Evolutionary conservation across 306 rosid species (phyloP).

Genomic region (Quercus agrifolia): DNA sequence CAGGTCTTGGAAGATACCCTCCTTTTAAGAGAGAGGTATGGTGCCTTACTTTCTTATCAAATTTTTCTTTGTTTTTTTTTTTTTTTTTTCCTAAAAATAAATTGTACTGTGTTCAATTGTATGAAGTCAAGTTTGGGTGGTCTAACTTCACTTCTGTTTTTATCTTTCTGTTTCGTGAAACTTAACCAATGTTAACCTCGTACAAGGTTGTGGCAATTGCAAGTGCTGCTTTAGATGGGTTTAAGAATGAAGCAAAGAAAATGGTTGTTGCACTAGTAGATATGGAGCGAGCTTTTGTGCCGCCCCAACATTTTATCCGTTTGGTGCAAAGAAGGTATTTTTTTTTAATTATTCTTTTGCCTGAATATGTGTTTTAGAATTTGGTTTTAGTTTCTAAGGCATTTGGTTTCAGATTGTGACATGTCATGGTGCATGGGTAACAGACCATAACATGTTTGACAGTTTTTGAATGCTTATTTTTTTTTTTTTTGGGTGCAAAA

Average conservation of each 20-base stretch:
- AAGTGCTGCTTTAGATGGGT: constrained; percentile 73
- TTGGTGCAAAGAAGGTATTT: constrained; percentile 90
- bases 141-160: not conserved
- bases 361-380: not conserved
- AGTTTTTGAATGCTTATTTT: not conserved
- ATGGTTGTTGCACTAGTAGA: constrained; percentile 98
- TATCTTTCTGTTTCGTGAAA: not conserved
- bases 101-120: constrained; percentile 1
- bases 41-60: not conserved
- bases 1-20: constrained; percentile 98
- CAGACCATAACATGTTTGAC: not conserved
- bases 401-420: not conserved
- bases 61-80: not conserved
- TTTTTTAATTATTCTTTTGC: not conserved
- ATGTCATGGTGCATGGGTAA: not conserved
- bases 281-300: constrained; percentile 99
- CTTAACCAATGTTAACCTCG: constrained; percentile 1
- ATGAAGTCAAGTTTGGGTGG: not conserved
- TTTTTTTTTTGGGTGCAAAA: not conserved
- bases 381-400: not conserved
- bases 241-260: constrained; percentile 88
- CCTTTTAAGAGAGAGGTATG: constrained; percentile 97
- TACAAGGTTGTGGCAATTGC: constrained; percentile 86
- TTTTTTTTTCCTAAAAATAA: not conserved
- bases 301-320: constrained; percentile 96